Conservation (phyloP, 306 rosid genomes). For the Styphnolobium japonicum region DNA sequence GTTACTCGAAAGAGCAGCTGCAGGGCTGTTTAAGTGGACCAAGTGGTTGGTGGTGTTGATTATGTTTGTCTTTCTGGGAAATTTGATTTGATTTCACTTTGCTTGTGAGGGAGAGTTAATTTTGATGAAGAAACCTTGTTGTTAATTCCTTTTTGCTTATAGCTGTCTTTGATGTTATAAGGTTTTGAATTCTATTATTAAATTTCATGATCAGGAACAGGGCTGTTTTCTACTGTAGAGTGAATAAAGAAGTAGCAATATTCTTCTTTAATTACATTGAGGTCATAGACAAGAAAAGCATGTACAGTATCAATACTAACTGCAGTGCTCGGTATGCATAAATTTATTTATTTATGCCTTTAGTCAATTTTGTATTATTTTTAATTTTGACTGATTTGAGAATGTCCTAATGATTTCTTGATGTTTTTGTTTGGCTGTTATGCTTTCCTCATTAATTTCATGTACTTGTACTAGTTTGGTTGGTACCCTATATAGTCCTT, state of each 20-base stretch:
- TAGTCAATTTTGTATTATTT: neutral
- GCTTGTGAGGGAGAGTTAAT: neutral
- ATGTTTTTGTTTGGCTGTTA: neutral
- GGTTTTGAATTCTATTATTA: neutral
- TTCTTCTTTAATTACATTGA: slow-evolving; percentile 22
- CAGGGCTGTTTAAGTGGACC: neutral
- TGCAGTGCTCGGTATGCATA: slow-evolving; percentile 18
- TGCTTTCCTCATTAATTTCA: neutral
- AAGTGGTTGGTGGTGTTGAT: neutral
- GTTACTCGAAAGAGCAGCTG: too few relatives aligned
- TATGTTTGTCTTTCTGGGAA: neutral
- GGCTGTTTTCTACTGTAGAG: slow-evolving; percentile 19
- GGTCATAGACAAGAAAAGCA: slow-evolving; percentile 20
- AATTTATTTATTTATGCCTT: neutral
- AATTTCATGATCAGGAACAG: slow-evolving; percentile 16
- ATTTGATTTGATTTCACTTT: neutral
- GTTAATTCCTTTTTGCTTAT: neutral
- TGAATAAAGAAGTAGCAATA: slow-evolving; percentile 24
- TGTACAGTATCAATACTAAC: slow-evolving; percentile 10
- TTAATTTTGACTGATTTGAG: neutral
- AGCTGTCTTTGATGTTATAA: neutral
- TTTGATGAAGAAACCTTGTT: neutral
- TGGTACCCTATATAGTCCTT: too few relatives aligned
- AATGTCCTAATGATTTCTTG: neutral
- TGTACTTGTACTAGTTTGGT: neutral